These are phyloP conservation scores for Candida ficus DNA, from an alignment of 805 yeast genomes.

Conservation along the genomic window DNA sequence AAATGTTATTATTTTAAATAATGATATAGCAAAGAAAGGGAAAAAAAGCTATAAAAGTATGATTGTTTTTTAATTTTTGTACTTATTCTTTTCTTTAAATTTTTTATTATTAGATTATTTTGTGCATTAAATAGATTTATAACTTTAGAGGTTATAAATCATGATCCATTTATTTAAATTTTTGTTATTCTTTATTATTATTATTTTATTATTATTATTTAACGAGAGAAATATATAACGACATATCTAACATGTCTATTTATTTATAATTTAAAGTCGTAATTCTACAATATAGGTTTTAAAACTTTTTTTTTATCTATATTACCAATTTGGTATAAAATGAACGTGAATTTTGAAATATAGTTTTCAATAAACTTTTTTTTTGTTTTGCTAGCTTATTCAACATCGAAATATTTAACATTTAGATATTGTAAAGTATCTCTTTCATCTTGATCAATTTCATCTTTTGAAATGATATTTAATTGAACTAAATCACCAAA, in stretches of 20 bases:
- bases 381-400: neutral
- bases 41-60: neutral
- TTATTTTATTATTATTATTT: constrained; percentile 1
- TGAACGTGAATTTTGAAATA: too few species aligned
- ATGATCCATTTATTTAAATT: neutral
- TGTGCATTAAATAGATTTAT: too few species aligned
- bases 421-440: constrained; percentile 31
- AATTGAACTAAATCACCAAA: constrained; percentile 70
- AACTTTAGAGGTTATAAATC: too few species aligned
- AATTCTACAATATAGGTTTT: neutral
- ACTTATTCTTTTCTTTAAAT: neutral
- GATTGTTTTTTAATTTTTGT: neutral
- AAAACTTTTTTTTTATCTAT: too few species aligned
- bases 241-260: too few species aligned
- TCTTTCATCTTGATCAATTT: constrained; percentile 26
- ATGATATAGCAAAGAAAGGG: neutral
- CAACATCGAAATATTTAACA: constrained; percentile 15
- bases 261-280: neutral
- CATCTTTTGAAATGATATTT: constrained; percentile 40
- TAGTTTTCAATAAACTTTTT: neutral
- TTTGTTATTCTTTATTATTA: neutral
- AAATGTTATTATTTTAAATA: constrained; percentile 66
- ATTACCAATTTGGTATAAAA: too few species aligned
- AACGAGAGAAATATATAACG: neutral
- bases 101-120: too few species aligned